Conservation (phyloP, 2,329 filamentous ascomycete genomes). For the Bipolaris cookei region DNA sequence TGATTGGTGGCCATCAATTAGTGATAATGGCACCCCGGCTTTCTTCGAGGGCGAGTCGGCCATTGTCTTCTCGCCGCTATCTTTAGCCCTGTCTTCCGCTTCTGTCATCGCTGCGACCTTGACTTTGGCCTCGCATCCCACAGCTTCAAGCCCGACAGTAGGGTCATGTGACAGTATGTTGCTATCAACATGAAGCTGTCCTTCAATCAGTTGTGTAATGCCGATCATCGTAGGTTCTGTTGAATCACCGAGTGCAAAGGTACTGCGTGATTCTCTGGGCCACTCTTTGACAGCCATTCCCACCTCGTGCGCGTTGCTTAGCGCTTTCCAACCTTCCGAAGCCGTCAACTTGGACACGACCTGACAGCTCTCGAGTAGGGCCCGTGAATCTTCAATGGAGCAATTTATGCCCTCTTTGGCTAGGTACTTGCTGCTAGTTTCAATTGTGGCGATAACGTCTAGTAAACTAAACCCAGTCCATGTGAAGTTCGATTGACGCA, state of each 20-base stretch:
- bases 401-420: slow-evolving; percentile 66
- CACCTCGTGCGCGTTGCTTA: slow-evolving; percentile 76
- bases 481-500: slow-evolving; percentile 85
- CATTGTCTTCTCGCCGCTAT: slow-evolving; percentile 5
- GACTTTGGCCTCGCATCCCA: slow-evolving; percentile 39
- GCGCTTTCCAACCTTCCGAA: slow-evolving; percentile 69
- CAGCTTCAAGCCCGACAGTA: slow-evolving; percentile 28
- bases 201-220: slow-evolving; percentile 61
- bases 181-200: slow-evolving; percentile 61
- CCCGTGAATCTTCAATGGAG: slow-evolving; percentile 63
- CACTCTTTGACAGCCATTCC: slow-evolving; percentile 75
- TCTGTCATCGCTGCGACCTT: slow-evolving; percentile 34
- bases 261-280: slow-evolving; percentile 63
- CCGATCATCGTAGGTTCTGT: slow-evolving; percentile 62
- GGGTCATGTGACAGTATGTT: slow-evolving; percentile 36
- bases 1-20: slow-evolving; percentile 47
- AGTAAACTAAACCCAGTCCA: slow-evolving; percentile 74
- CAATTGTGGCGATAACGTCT: slow-evolving; percentile 69
- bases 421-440: slow-evolving; percentile 72
- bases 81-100: slow-evolving; percentile 25
- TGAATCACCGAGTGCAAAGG: slow-evolving; percentile 69
- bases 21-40: slow-evolving; percentile 51
- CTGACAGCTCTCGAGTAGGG: slow-evolving; percentile 69
- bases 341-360: slow-evolving; percentile 65
- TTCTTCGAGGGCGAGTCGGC: slow-evolving; percentile 34